These are phyloP conservation scores for Colletotrichum zoysiae DNA, from an alignment of 2,329 filamentous ascomycete genomes.

Conservation along the genomic window DNA sequence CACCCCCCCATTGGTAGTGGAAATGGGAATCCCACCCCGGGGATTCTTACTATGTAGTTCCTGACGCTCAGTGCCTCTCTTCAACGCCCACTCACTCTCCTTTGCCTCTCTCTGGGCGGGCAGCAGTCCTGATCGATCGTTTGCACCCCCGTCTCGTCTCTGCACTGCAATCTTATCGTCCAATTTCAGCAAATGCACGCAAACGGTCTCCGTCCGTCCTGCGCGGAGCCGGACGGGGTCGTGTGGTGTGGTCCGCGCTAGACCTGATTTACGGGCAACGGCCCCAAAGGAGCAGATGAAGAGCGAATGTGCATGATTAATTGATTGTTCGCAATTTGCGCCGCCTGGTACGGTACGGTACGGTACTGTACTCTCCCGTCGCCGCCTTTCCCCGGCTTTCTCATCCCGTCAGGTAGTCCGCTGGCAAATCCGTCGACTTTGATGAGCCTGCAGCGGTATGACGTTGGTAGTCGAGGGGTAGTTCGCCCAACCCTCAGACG, in stretches of 20 bases:
- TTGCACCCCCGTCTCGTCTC: background rate
- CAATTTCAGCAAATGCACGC: conserved; percentile 33
- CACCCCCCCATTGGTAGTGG: conserved; percentile 2
- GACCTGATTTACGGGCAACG: conserved; percentile 24
- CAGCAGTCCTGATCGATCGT: conserved; percentile 10
- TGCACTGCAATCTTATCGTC: conserved; percentile 21
- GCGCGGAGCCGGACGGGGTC: conserved; percentile 5
- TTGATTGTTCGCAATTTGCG: conserved; percentile 37
- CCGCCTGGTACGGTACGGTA: too few species aligned
- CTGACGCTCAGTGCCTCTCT: background rate
- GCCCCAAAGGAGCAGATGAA: conserved; percentile 1
- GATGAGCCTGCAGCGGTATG: conserved; percentile 28
- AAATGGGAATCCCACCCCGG: background rate
- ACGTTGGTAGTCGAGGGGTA: conserved; percentile 27
- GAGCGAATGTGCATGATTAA: conserved; percentile 15
- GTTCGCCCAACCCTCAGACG: background rate
- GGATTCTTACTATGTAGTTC: conserved; percentile 1
- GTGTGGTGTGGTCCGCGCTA: conserved; percentile 17
- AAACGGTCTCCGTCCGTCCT: conserved; percentile 23
- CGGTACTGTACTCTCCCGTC: conserved; percentile 17
- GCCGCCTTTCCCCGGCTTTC: conserved; percentile 24
- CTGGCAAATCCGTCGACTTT: conserved; percentile 15
- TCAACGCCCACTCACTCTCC: conserved; percentile 7
- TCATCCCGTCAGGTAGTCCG: conserved; percentile 11
- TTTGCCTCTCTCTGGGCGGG: conserved; percentile 5